Conservation (phyloP, 805 yeast genomes). For the Ogataea glucozyma region DNA sequence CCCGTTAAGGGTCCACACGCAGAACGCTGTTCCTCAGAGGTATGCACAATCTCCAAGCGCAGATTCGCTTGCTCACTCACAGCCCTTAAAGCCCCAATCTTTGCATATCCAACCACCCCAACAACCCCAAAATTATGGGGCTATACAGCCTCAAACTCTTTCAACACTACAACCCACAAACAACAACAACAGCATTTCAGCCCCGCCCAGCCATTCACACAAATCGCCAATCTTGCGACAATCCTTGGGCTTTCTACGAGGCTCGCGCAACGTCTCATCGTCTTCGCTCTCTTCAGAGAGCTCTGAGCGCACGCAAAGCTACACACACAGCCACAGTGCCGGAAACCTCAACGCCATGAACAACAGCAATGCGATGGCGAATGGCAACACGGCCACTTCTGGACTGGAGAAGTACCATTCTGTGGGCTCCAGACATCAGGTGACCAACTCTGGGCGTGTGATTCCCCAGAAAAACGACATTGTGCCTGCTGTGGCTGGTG, state of each 20-base stretch:
- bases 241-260: constrained; percentile 38
- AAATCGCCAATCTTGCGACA: constrained; percentile 41
- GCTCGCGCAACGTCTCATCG: constrained; percentile 29
- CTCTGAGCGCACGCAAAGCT: constrained; percentile 11
- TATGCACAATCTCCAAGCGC: constrained; percentile 11
- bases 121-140: constrained; percentile 7
- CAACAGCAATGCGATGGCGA: constrained; percentile 11
- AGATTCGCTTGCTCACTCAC: constrained; percentile 7
- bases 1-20: too few relatives aligned
- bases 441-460: constrained; percentile 45
- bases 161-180: constrained; percentile 6
- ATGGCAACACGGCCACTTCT: constrained; percentile 6
- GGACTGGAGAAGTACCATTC: constrained; percentile 39
- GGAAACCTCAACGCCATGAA: neutral
- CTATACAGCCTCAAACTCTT: constrained; percentile 11
- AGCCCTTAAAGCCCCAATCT: constrained; percentile 8
- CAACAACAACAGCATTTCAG: constrained; percentile 12
- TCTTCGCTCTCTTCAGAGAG: constrained; percentile 25
- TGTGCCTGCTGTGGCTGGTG: constrained; percentile 10
- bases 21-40: constrained; percentile 29
- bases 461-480: constrained; percentile 49
- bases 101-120: constrained; percentile 8
- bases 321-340: too few relatives aligned
- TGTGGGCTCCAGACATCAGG: constrained; percentile 35
- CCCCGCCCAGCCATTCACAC: constrained; percentile 9